Percentiles rank a stretch among this genome's conserved stretches.
Conservation (phyloP, 352 stramenopile species). For the Pythium volutum region DNA sequence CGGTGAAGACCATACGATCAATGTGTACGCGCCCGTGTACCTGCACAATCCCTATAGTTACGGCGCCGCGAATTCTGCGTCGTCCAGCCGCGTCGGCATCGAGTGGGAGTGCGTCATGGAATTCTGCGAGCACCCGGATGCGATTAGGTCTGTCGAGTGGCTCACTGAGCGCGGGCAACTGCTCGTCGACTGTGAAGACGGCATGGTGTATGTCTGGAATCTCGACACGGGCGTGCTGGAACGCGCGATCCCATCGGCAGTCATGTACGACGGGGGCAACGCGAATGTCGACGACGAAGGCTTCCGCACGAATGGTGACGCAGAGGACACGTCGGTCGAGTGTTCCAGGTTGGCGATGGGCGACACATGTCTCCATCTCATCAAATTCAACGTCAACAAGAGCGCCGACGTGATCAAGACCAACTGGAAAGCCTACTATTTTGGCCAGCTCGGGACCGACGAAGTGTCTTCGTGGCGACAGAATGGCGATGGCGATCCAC, state of each 20-base stretch:
- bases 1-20: slow-evolving; percentile 53
- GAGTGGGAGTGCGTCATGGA: slow-evolving; percentile 66
- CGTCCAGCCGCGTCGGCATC: slow-evolving; percentile 18
- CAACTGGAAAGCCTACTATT: slow-evolving; percentile 67
- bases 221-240: slow-evolving; percentile 75
- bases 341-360: slow-evolving; percentile 55
- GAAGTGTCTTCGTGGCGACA: not conserved
- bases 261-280: slow-evolving; percentile 40
- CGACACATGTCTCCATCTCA: slow-evolving; percentile 50
- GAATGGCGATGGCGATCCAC: not conserved
- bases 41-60: slow-evolving; percentile 32
- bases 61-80: not conserved
- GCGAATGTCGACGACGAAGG: not conserved
- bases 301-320: not conserved
- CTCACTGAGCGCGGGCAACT: slow-evolving; percentile 56
- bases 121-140: slow-evolving; percentile 57
- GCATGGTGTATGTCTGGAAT: slow-evolving; percentile 80
- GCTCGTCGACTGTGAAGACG: slow-evolving; percentile 66
- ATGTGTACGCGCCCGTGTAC: slow-evolving; percentile 62
- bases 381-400: slow-evolving; percentile 62
- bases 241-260: slow-evolving; percentile 44
- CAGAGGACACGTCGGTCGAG: slow-evolving; percentile 29
- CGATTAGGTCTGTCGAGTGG: slow-evolving; percentile 54
- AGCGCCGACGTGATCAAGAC: slow-evolving; percentile 67
- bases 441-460: slow-evolving; percentile 24